Evolutionary conservation across 2,329 filamentous ascomycete species (phyloP), one percentile per base, ranked within the genome.

Genomic region (Paradendryphiella salina): DNA sequence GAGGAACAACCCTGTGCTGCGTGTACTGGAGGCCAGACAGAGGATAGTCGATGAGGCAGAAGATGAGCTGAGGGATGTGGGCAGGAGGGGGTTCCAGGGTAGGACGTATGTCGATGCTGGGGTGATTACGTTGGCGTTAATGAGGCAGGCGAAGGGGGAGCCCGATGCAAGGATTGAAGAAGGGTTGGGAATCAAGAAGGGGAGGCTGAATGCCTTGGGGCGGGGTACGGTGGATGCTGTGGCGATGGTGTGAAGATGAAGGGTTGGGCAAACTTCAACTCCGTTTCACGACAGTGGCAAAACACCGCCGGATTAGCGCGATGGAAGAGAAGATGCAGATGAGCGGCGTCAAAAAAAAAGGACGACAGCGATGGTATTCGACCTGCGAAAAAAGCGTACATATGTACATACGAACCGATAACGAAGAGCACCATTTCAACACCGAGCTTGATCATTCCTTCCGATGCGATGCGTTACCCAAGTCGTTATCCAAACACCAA

Each of bases 1-100:
- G 5, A 50, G 60, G 26, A 64, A 67, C 35, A 86, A 85, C 52
- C 82, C 83, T 1, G 81, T 82, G 0, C 60, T 86, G 5, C 66
- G 77, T 17, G 76, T 82, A 3, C 72, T 85, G 3, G 75, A 77
- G 14, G 77, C 82, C 3, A 75, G 83, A 32, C 72, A 80, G 44
- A 70, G 73, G 23, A 73, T 85, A 35, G 72, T 77, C 18, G 76
- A 76, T 15, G 75, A 77, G 29, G 84, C 81, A 1, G 82, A 85
- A 26, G 64, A 69, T 15, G 83, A 86, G 65, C 66, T 82, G 32
- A 75, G 77, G 14, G 69, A 75, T 45, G 65, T 75, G 3, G 77
- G 76, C 0, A 67, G 72, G 26, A 67, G 65, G 50, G 75, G 73
- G 0, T 73, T 76, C 46, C 54, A 65, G 33, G 77, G 77, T 2